These are phyloP conservation scores for Clarireedia paspali DNA, from an alignment of 2,329 filamentous ascomycete genomes.

Conservation along the genomic window DNA sequence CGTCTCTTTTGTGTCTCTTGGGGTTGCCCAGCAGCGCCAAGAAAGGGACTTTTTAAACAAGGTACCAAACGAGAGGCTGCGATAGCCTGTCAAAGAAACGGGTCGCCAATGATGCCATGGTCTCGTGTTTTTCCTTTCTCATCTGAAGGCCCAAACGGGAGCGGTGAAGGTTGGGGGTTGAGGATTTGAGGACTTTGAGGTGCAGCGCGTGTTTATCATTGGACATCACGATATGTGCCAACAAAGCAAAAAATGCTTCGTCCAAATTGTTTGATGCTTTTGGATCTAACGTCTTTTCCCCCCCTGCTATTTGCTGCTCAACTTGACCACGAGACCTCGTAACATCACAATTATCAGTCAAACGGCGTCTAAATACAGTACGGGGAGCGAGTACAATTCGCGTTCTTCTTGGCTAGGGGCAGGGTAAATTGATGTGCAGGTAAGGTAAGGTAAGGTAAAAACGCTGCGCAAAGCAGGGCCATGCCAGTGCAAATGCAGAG, in stretches of 20 bases:
- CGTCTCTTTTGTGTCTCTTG: not conserved
- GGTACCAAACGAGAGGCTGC: not conserved
- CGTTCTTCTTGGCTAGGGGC: not conserved
- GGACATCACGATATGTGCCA: slow-evolving; percentile 5
- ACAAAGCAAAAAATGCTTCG: slow-evolving; percentile 2
- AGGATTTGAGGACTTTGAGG: not conserved
- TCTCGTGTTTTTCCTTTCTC: slow-evolving; percentile 2
- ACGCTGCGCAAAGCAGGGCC: not conserved
- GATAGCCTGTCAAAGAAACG: not conserved
- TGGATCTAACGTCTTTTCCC: not conserved
- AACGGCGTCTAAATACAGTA: slow-evolving; percentile 2
- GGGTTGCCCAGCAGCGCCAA: not conserved
- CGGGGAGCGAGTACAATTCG: not conserved
- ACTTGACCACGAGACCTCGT: slow-evolving; percentile 5
- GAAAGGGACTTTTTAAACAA: not conserved
- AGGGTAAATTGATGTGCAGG: not conserved
- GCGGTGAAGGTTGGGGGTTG: slow-evolving; percentile 2
- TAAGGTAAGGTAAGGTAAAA: not conserved
- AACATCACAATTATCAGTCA: not conserved
- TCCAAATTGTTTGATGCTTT: not conserved
- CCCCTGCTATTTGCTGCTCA: not conserved
- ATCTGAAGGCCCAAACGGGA: not conserved
- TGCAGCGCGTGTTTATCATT: not conserved
- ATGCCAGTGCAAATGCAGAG: not conserved
- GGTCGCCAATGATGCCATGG: not conserved